These are phyloP conservation scores for Petrea volubilis DNA, from an alignment of 257 asterid genomes.

Conservation along the genomic window DNA sequence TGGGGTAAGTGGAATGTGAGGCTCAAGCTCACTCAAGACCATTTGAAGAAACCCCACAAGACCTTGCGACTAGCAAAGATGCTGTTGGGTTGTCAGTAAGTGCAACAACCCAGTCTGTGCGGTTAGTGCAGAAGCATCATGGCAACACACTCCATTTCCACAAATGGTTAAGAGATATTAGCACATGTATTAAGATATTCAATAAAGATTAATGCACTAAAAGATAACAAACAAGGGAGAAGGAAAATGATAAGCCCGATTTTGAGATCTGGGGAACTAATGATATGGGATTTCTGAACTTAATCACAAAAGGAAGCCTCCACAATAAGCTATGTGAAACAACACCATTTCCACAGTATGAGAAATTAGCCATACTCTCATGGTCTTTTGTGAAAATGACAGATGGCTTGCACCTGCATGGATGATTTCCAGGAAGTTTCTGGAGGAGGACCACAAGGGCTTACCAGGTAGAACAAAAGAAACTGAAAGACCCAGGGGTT, in stretches of 20 bases:
- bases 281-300: background rate
- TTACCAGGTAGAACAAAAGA: background rate
- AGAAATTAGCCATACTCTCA: background rate
- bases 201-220: background rate
- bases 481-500: background rate
- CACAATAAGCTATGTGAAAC: background rate
- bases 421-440: background rate
- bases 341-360: background rate
- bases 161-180: background rate
- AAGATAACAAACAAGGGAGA: background rate
- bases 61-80: background rate
- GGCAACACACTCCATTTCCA: background rate
- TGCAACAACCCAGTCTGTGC: background rate
- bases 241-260: background rate
- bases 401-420: background rate
- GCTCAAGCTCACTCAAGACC: constrained; percentile 5
- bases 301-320: background rate
- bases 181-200: background rate
- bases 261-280: background rate
- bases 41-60: background rate
- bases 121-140: background rate
- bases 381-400: background rate
- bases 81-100: background rate
- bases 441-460: background rate
- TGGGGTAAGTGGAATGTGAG: background rate